A percentile compares a stretch with the other conserved stretches of the same genome.
These are phyloP conservation scores for Oemleria cerasiformis DNA, from an alignment of 306 rosid genomes.

Conservation along the genomic window DNA sequence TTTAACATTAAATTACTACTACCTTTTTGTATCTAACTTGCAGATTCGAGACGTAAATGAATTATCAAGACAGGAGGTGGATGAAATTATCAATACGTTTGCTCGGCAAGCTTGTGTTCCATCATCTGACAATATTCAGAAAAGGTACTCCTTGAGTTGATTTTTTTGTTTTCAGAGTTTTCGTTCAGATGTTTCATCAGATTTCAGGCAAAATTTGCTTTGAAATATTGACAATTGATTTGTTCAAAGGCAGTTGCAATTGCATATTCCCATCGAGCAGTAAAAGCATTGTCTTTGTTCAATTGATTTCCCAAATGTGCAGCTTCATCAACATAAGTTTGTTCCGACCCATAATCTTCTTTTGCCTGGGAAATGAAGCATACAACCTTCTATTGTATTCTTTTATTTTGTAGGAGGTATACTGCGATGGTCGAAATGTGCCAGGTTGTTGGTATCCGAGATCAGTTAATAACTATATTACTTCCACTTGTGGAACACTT, in stretches of 20 bases:
- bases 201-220: too few species aligned
- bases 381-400: background rate
- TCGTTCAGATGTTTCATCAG: too few species aligned
- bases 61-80: conserved; percentile 89
- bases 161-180: background rate
- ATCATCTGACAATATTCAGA: conserved; percentile 80
- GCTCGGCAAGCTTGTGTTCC: conserved; percentile 52
- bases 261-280: background rate
- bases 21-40: conserved; percentile 2
- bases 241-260: too few species aligned
- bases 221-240: too few species aligned
- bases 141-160: conserved; percentile 39
- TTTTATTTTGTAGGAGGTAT: conserved; percentile 62
- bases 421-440: conserved; percentile 95
- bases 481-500: conserved; percentile 77
- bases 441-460: conserved; percentile 70
- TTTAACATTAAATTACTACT: background rate
- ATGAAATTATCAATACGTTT: conserved; percentile 73
- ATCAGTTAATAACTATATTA: conserved; percentile 59
- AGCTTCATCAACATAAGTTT: background rate
- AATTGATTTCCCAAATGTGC: background rate
- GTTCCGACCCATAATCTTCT: background rate
- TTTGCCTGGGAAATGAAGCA: background rate
- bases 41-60: conserved; percentile 92
- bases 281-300: background rate